Evolutionary conservation across 1,139 yeast species (phyloP), one percentile per base, ranked within the genome.

Genomic region (Saccharomycopsis crataegensis): DNA sequence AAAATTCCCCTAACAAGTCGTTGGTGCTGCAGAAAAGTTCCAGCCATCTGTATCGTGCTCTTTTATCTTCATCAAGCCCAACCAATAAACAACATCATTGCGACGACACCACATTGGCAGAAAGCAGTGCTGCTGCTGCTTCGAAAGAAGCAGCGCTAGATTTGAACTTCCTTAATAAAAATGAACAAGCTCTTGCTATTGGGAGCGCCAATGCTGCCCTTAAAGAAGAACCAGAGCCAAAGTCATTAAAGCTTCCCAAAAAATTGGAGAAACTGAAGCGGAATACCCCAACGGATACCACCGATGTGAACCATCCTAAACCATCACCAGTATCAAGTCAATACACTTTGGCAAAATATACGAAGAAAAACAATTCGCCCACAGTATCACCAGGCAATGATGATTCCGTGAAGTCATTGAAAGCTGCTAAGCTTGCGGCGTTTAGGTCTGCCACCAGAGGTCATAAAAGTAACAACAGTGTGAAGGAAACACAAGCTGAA

Each of bases 131-230:
- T 14, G 28, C 33, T 16, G 16, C 41, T 12, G 40, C 49, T 6
- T 44, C 11, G 5, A 17, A 32, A 12, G 31, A 6, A 11, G 4
- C 14, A 9, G 37, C 12, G 5, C 28, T n/a, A 9, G 37, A 17
- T 4, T 22, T 22, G 28, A 22, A 22, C 4, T 22, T 22, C 28
- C 28, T 22, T 4, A 4, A 22, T 22, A 17, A 12, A n/a, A 14
- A 11, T n/a, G 49, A 46, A 28, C 41, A 46, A 11, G 11, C 17
- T 12, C 31, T 46, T 12, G 49, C 49, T 14, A 94, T 43, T 38
- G 11, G 14, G 12, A 22, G 50, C n/a, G 50, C 50, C 16, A 32
- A 14, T 16, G 50, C 51, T 5, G 51, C 51, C 8, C 49, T 46
- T 6, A 12, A 46, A n/a, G 49, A 37, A 37, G 14, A 32, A 16